phyloP scores from a whole-genome alignment of 305 asterid genomes.

The Salvia sclarea region DNA sequence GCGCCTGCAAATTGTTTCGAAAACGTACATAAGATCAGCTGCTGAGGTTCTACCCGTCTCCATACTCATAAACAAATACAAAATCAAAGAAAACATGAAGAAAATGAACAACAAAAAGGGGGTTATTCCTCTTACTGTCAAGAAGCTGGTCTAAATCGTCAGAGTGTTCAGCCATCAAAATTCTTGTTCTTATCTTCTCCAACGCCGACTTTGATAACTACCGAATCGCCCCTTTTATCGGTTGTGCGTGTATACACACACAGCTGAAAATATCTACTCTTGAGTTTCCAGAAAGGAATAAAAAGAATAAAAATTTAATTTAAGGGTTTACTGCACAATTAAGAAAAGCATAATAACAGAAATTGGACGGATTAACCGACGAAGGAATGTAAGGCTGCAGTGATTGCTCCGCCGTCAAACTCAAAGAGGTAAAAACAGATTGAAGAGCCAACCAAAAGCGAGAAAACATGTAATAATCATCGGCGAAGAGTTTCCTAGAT shows the following conservation, averaged over 20 bases:
- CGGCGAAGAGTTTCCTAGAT: no score
- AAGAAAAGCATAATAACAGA: no score
- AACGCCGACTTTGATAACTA: constrained; percentile 18
- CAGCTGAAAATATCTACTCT: no score
- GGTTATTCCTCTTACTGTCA: constrained; percentile 60
- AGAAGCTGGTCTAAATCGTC: constrained; percentile 94
- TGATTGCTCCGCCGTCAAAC: no score
- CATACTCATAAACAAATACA: neutral
- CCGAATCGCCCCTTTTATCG: constrained; percentile 9
- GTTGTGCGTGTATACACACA: neutral
- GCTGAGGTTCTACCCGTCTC: neutral
- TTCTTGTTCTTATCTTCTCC: constrained; percentile 15
- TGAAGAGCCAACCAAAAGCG: no score
- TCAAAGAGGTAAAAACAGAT: no score
- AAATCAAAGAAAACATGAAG: neutral
- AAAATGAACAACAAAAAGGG: neutral
- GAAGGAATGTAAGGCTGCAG: no score
- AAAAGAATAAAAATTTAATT: no score
- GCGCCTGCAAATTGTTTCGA: constrained; percentile 65
- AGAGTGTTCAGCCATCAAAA: constrained; percentile 66
- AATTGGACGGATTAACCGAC: no score
- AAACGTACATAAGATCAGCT: neutral
- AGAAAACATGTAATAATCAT: no score
- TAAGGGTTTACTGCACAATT: no score
- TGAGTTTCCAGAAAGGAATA: no score